These are phyloP conservation scores for Thelonectria blattea DNA, from an alignment of 2,329 filamentous ascomycete species.

Conservation along the genomic window DNA sequence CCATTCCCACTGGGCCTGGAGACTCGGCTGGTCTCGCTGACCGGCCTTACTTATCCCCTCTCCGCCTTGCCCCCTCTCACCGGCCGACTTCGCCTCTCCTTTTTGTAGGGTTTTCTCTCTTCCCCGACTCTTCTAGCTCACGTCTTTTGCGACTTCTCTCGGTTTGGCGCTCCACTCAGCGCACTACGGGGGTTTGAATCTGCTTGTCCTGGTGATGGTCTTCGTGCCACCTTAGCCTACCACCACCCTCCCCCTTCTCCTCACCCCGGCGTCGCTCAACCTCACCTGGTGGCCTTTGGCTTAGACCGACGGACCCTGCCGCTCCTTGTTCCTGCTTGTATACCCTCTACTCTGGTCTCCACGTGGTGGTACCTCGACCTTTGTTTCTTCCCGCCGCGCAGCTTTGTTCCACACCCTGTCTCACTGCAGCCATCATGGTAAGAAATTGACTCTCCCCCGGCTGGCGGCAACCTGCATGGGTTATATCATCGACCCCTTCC, in stretches of 20 bases:
- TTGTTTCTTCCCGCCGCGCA: slow-evolving; percentile 41
- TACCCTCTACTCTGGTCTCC: slow-evolving; percentile 44
- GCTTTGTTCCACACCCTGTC: slow-evolving; percentile 43
- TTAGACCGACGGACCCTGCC: slow-evolving; percentile 38
- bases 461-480: slow-evolving; percentile 52
- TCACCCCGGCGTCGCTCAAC: slow-evolving; percentile 41
- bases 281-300: slow-evolving; percentile 38
- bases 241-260: slow-evolving; percentile 41
- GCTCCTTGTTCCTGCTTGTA: slow-evolving; percentile 43
- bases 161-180: slow-evolving; percentile 38
- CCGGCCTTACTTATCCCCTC: slow-evolving; percentile 35
- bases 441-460: slow-evolving; percentile 48
- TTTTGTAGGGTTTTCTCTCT: slow-evolving; percentile 29
- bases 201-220: slow-evolving; percentile 41
- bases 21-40: slow-evolving; percentile 31
- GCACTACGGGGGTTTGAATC: slow-evolving; percentile 37
- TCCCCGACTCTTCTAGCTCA: slow-evolving; percentile 33
- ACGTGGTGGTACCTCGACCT: slow-evolving; percentile 46
- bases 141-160: slow-evolving; percentile 29
- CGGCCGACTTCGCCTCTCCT: slow-evolving; percentile 29
- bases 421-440: slow-evolving; percentile 56
- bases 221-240: slow-evolving; percentile 45
- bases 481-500: slow-evolving; percentile 50
- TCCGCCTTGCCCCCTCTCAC: slow-evolving; percentile 33
- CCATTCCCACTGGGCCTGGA: slow-evolving; percentile 25